Base-by-base conservation (phyloP, 345 rosid genomes). In the Passiflora organensis region DNA sequence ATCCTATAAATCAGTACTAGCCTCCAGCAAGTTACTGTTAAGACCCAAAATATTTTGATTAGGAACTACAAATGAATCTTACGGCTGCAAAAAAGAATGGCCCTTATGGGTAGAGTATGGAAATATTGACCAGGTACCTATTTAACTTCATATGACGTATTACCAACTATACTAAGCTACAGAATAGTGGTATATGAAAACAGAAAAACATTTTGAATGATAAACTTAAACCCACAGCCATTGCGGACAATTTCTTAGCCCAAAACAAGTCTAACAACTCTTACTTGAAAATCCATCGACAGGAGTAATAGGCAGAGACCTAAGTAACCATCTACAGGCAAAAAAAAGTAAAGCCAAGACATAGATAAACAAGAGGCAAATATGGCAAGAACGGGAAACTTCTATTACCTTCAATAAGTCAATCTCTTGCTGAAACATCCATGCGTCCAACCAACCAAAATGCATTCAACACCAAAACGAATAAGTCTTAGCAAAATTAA, bases 371-470 rank as follows among this genome's bases (percentile, higher is more conserved):
- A 14, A 17, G 23, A 55, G 39, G 15, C 20, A 44, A 43, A 16
- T n/a, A n/a, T n/a, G 34, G 0, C 15, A 17, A 37, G 10, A 17
- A 19, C 18, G 13, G 43, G 23, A 25, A 36, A 9, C 16, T 56
- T 52, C 60, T 48, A 44, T 32, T 82, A 93, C 99, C 99, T 93
- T 93, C 69, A 93, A 67, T 56, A 93, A 68, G 75, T 94, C 99
- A 69, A 94, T 94, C 74, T 94, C 99, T 94, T 89, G 99, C 99
- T 94, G 91, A 65, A 69, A 28, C 57, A 63, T 46, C 54, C 59
- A 62, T 14, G 19, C 56, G 56, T 63, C 66, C 78, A 79, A 58
- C 53, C 51, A 38, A 57, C 32, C 28, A 51, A 64, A 64, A 49
- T 21, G 19, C 25, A 69, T 19, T 55, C 62, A 73, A 54, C 71